Conservation (phyloP, 225 moss, liverwort and hornwort genomes). For the Sphagnum tenellum region DNA sequence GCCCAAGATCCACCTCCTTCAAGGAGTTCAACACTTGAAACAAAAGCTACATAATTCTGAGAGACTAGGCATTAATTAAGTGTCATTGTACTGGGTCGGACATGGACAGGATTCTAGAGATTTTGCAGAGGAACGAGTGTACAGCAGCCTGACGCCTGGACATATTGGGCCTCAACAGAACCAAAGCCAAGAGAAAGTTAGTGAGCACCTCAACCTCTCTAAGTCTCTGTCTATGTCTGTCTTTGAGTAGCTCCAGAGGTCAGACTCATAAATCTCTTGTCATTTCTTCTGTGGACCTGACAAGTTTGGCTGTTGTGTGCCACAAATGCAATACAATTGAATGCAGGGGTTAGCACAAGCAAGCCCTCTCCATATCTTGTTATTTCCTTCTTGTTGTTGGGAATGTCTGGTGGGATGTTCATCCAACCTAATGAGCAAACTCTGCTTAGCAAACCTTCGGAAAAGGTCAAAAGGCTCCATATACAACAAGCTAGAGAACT, state of each 20-base stretch:
- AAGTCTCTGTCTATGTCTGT: not conserved
- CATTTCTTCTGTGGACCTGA: too few species aligned
- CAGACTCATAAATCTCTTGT: too few species aligned
- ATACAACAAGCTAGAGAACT: too few species aligned
- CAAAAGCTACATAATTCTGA: not conserved
- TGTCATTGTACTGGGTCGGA: not conserved
- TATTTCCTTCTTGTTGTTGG: too few species aligned
- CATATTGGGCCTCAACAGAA: constrained; percentile 43
- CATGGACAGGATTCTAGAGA: constrained; percentile 19
- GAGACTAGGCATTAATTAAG: not conserved
- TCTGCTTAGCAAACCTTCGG: too few species aligned
- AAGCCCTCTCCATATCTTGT: too few species aligned
- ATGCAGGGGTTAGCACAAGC: too few species aligned
- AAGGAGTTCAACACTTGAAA: not conserved
- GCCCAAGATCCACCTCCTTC: too few species aligned
- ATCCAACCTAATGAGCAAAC: too few species aligned
- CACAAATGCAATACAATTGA: not conserved
- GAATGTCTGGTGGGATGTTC: too few species aligned
- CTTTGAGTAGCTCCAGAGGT: not conserved
- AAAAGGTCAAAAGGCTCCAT: too few species aligned
- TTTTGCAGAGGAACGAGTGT: constrained; percentile 12
- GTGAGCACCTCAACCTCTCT: constrained; percentile 15
- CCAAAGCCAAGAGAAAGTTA: constrained; percentile 32
- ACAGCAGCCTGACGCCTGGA: constrained; percentile 27
- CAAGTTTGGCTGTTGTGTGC: not conserved